A percentile compares a stretch with the other conserved stretches of the same genome.
phyloP scores from a whole-genome alignment of 2,329 filamentous ascomycete genomes.

The Gyromitra esculenta region DNA sequence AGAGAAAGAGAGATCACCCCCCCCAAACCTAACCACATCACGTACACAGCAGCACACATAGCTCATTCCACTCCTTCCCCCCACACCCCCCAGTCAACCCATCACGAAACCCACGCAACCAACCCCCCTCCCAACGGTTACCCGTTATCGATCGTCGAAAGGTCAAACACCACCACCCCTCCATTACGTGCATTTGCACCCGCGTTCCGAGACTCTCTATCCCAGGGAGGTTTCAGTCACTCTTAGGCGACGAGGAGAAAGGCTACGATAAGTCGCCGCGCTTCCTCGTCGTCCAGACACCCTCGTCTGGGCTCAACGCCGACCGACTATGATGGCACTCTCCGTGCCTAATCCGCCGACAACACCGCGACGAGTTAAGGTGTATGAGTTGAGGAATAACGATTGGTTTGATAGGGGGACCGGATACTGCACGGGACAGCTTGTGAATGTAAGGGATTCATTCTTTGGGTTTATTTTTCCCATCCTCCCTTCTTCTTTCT shows the following conservation, averaged over 20 bases:
- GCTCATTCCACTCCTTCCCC: not conserved
- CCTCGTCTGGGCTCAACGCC: constrained; percentile 32
- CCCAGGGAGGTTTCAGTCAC: constrained; percentile 35
- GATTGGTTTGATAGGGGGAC: constrained; percentile 99
- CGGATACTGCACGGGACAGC: constrained; percentile 86
- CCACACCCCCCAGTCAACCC: not conserved
- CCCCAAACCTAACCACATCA: constrained; percentile 39
- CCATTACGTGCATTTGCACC: constrained; percentile 37
- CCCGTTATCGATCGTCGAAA: constrained; percentile 10
- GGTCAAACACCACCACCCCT: constrained; percentile 3
- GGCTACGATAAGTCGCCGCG: constrained; percentile 53
- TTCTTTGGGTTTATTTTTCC: constrained; percentile 17
- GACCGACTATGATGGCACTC: constrained; percentile 51
- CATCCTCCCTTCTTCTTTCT: too few species aligned
- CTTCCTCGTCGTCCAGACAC: constrained; percentile 51
- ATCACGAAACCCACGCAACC: constrained; percentile 6
- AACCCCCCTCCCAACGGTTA: not conserved
- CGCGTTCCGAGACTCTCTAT: constrained; percentile 41
- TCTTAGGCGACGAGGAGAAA: constrained; percentile 52
- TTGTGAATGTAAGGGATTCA: constrained; percentile 71
- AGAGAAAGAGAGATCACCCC: not conserved
- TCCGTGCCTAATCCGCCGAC: constrained; percentile 62
- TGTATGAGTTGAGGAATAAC: constrained; percentile 97
- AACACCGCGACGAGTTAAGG: constrained; percentile 78
- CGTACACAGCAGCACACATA: constrained; percentile 43